Base-by-base conservation (phyloP, 106 monocot genomes). In the Allium cepa region DNA sequence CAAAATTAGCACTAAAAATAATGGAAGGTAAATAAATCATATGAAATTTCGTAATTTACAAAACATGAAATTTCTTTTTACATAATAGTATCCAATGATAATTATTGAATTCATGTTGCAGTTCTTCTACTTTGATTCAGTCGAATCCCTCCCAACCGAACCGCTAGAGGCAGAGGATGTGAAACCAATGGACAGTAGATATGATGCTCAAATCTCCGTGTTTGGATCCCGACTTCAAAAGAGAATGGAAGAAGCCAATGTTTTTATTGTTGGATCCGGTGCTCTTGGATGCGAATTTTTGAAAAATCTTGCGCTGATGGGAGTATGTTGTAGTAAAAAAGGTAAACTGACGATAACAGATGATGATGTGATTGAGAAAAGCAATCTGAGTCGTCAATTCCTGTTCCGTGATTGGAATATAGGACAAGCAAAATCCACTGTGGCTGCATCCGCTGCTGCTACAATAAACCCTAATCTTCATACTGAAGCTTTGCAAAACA, bases 361-460 rank as follows among this genome's bases (percentile, higher is more conserved):
- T 79, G 97, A 92, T 82, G 92, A 97, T 87, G 86, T 97, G 27
- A 97, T 97, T 62, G 97, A 97, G 71, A 97, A 84, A 75, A 97
- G 97, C 71, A 97, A 97, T 70, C 91, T 97, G 27, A 97, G 86
- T 59, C 86, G 92, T 8, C 97, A 97, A 63, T 92, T 97, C 71
- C 84, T 97, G 13, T 97, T 92, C 59, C 86, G 89, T 62, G 92
- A 97, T 50, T 87, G 92, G 97, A 92, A 97, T 72, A 97, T 97
- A 73, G 92, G 97, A 50, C 88, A 92, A 72, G 83, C 92, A 18
- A 97, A 97, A 75, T 92, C 97, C 15, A 89, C 92, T 68, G 96
- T 92, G 17, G 96, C 92, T 58, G 86, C 96, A 46, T 60, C 86
- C 58, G 88, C 84, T 77, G 92, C 92, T 26, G 12, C 36, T 13